Base-by-base conservation (phyloP, 2,329 filamentous ascomycete genomes). In the Emmonsiellopsis sp. region DNA sequence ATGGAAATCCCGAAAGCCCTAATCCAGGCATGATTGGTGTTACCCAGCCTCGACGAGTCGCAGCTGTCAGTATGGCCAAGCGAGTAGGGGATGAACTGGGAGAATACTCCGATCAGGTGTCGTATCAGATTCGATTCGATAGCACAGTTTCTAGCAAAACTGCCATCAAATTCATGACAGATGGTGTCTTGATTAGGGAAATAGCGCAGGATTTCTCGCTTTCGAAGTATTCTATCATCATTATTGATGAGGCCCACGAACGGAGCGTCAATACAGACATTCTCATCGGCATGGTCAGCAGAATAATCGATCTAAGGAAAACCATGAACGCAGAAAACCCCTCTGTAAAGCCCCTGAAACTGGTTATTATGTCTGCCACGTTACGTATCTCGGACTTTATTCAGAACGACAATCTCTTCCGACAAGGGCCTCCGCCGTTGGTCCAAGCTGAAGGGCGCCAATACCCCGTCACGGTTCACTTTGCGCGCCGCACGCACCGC, bases 301-400 rank as follows among this genome's bases (percentile, higher is more conserved):
- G 92, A 63, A 90, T 97, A 36, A 88, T 96, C 47, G 88, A 89
- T 60, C 74, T 96, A 52, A 82, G 93, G 55, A 81, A 85, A 51
- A 82, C 88, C 40, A 79, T 96, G 72, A 81, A 82, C 6, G 74
- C 80, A 56, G 86, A 93, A 66, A 81, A 93, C 56, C 74, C 84
- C 0, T 80, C 81, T 1, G 73, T 87, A 32, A 85, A 84, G 58
- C 90, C 91, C 0, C 71, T 98, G 51, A 98, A 97, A 71, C 78
- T 98, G 7, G 82, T 98, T 55, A 95, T 98, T 71, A 98, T 98
- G 94, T 97, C 92, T 55, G 93, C 93, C 43, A 98, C 93, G 2
- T 76, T 98, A 36, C 80, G 90, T 55, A 88, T 97, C 45, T 87
- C 89, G 10, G 92, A 97, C 64, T 87, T 98, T 61, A 89, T 88